Evolutionary conservation across 2,329 filamentous ascomycete species (phyloP), one percentile per base, ranked within the genome.

Genomic region (Alternaria infectoria): DNA sequence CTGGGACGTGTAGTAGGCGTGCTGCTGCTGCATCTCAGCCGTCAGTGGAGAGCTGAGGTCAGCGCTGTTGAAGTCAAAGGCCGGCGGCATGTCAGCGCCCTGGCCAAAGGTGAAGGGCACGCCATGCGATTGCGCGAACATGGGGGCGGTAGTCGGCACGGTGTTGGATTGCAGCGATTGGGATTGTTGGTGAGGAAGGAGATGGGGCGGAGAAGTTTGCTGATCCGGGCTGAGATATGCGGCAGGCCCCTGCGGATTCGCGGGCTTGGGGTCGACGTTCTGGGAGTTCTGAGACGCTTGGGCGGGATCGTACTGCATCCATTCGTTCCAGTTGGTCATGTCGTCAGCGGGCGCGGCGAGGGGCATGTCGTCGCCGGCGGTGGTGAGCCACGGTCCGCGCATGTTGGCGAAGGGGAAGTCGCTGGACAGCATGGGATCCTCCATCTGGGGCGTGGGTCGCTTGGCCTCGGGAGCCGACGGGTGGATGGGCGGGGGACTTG

Each of bases 271-370:
- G 10, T 72, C 67, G 60, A 64, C 62, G 17, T 15, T 59, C 59
- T 70, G 66, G 44, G 69, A 36, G 44, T 72, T 68, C 68, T 79
- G 77, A 52, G 77, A 72, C 61, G 72, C 57, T 49, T 78, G 72
- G 47, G 79, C 74, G 51, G 81, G 81, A 71, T 84, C 81, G 81
- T 81, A 84, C 60, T 81, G 76, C 77, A 84, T 81, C 81, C 81
- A 84, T 47, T 84, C 80, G 68, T 81, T 82, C 82, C 82, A 84
- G 68, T 80, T 74, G 47, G 67, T 59, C 54, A 76, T 69, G 26
- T 78, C 71, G 49, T 77, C 74, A 60, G 75, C 69, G 10, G 76
- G 61, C 12, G 76, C 69, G 28, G 69, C 56, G 57, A 80, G 68
- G 19, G 76, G 65, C 62, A 78, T 67, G 62, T 79, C 76, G 60